A percentile compares a stretch with the other conserved stretches of the same genome.
Evolutionary conservation across 2,329 filamentous ascomycete genomes (phyloP).

Genomic region (Cercospora nicotianae): DNA sequence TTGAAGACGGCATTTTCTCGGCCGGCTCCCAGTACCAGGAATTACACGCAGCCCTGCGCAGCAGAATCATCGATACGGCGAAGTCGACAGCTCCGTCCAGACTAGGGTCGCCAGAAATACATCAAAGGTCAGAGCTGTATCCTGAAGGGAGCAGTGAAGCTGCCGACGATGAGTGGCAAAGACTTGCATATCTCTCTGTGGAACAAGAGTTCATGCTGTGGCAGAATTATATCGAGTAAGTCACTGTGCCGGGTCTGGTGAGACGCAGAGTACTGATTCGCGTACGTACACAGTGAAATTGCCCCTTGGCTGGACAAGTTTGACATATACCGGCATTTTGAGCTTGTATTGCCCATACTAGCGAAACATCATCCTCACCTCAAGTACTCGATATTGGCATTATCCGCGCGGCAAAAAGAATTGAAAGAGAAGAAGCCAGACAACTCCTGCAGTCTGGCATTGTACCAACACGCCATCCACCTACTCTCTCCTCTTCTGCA

Average conservation of each 20-base stretch:
- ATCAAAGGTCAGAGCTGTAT: constrained; percentile 9
- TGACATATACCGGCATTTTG: constrained; percentile 55
- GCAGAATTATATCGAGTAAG: constrained; percentile 49
- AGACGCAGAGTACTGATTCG: neutral
- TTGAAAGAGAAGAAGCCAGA: constrained; percentile 49
- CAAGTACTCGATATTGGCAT: constrained; percentile 54
- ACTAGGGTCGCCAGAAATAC: constrained; percentile 29
- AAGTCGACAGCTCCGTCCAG: constrained; percentile 34
- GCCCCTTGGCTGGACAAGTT: constrained; percentile 61
- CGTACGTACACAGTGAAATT: constrained; percentile 40
- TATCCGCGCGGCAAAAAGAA: constrained; percentile 56
- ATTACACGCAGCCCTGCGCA: constrained; percentile 35
- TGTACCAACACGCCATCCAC: constrained; percentile 56
- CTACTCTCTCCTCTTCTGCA: constrained; percentile 47
- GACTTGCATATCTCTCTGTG: constrained; percentile 32
- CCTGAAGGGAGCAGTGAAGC: constrained; percentile 15
- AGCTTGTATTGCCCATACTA: constrained; percentile 52
- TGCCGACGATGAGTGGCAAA: constrained; percentile 29
- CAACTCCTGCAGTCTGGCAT: constrained; percentile 52
- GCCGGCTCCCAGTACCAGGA: constrained; percentile 38
- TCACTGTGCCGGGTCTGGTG: no score
- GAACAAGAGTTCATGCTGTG: constrained; percentile 36
- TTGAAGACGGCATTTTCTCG: constrained; percentile 38
- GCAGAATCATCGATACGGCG: constrained; percentile 37
- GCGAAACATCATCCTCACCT: constrained; percentile 50